Base-by-base conservation (phyloP, 179 eudicot species). In the Silene noctiflora region DNA sequence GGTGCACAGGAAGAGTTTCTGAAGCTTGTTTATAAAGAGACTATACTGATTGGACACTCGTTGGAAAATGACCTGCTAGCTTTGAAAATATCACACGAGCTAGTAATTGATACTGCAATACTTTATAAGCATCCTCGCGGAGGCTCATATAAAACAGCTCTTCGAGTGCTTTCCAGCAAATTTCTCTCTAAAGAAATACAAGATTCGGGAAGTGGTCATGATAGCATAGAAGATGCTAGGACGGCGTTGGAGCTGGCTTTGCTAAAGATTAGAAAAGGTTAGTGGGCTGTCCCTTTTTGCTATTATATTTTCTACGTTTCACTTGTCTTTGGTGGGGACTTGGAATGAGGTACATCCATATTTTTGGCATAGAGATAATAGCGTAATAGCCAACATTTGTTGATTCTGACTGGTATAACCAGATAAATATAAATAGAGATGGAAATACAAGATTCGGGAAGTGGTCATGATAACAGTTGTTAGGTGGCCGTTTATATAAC, bases 221-320 rank as follows among this genome's bases (percentile, higher is more conserved):
- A 93, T 80, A 93, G 98, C 75, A 58, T 85, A 70, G 98, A 93
- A 85, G 98, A 93, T 89, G 98, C 98, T 46, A 89, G 85, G 82
- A 85, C 98, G 25, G 82, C 98, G 33, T 46, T 93, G 90, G 96
- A 93, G 63, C 83, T 93, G 71, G 96, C 94, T 53, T 76, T 91
- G 75, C 84, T 93, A 22, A 93, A 93, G 76, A 75, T 93, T 39
- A 84, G 39, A 85, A 81, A 91, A 75, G 98, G 97, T 76, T 86
- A 85, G 85, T 83, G 72, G 58, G 71, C 44, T 21, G 51, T 0
- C 25, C 8, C 62, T 39, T 35, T 72, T 14, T 64, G 51, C 16
- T 69, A 22, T 25, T 10, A 55, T 8, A 59, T 17, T 58, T 7
- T 6, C 75, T 48, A 35, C 29, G 22, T 33, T 66, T 42, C n/a